Conservation (phyloP, 2,329 filamentous ascomycete species). For the Epicoccum sorghinum region DNA sequence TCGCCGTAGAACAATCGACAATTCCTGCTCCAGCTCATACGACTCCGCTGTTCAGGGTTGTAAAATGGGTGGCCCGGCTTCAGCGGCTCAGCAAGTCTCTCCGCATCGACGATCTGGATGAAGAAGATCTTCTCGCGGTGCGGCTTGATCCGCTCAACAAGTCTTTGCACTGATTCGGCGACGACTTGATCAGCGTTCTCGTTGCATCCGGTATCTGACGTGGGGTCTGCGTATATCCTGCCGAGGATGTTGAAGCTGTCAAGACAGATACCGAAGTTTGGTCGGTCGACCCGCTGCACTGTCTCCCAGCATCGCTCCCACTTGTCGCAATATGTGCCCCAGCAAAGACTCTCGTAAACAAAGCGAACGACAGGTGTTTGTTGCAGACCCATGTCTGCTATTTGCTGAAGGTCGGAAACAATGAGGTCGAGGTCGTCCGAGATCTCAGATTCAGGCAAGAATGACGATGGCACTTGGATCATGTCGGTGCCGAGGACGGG, state of each 20-base stretch:
- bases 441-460: slow-evolving; percentile 61
- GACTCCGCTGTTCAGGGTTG: slow-evolving; percentile 61
- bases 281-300: slow-evolving; percentile 66
- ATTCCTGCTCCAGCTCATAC: slow-evolving; percentile 82
- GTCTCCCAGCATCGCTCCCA: slow-evolving; percentile 78
- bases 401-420: slow-evolving; percentile 65
- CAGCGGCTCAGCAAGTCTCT: slow-evolving; percentile 65
- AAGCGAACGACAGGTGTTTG: slow-evolving; percentile 67
- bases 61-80: slow-evolving; percentile 64
- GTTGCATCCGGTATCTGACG: slow-evolving; percentile 56
- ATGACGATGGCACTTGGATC: slow-evolving; percentile 76
- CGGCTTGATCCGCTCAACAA: slow-evolving; percentile 57
- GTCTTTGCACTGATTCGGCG: slow-evolving; percentile 58
- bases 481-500: slow-evolving; percentile 70
- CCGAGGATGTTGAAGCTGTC: slow-evolving; percentile 81
- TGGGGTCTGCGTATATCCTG: slow-evolving; percentile 72
- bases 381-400: slow-evolving; percentile 70
- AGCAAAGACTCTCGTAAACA: slow-evolving; percentile 75
- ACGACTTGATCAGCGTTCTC: slow-evolving; percentile 63
- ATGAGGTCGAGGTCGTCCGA: slow-evolving; percentile 63
- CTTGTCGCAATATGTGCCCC: slow-evolving; percentile 71
- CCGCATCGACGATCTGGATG: slow-evolving; percentile 77
- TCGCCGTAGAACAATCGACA: slow-evolving; percentile 73
- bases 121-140: slow-evolving; percentile 73
- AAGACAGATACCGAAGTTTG: slow-evolving; percentile 77